Evolutionary conservation across 2,329 filamentous ascomycete genomes (phyloP).

Genomic region (Leptographium wingfieldii): DNA sequence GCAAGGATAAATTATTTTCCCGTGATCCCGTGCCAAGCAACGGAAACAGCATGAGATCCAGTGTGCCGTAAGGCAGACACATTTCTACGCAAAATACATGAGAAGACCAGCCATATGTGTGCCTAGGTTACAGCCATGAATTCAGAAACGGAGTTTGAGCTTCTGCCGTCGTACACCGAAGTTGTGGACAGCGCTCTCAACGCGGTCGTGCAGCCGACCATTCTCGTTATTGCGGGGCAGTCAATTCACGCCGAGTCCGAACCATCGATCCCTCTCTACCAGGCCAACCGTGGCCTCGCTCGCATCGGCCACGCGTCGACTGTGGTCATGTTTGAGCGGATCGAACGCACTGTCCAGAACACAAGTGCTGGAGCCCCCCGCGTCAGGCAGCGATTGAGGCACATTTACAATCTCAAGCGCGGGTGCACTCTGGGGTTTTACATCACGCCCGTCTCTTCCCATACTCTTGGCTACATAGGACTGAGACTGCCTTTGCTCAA

Average conservation of each 20-base stretch:
- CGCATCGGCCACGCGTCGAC: not conserved
- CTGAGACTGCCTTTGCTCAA: not conserved
- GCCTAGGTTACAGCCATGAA: not conserved
- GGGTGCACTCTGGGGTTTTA: not conserved
- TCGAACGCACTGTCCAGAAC: not conserved
- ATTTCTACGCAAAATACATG: no score
- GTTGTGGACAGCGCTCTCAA: not conserved
- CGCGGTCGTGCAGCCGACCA: not conserved
- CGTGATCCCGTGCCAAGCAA: no score
- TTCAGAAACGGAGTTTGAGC: not conserved
- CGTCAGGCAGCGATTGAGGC: not conserved
- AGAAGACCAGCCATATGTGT: no score
- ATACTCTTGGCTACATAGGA: not conserved
- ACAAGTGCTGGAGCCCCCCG: not conserved
- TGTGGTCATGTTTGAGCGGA: not conserved
- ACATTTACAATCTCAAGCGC: not conserved
- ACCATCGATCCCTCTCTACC: not conserved
- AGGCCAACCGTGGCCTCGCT: slow-evolving; percentile 1
- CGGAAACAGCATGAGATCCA: no score
- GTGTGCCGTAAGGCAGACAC: no score
- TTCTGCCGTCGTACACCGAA: not conserved
- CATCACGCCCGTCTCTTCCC: not conserved
- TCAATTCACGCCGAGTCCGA: not conserved
- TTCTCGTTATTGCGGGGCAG: not conserved
- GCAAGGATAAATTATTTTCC: no score